phyloP scores from a whole-genome alignment of 306 rosid species.

The Castanea sativa region DNA sequence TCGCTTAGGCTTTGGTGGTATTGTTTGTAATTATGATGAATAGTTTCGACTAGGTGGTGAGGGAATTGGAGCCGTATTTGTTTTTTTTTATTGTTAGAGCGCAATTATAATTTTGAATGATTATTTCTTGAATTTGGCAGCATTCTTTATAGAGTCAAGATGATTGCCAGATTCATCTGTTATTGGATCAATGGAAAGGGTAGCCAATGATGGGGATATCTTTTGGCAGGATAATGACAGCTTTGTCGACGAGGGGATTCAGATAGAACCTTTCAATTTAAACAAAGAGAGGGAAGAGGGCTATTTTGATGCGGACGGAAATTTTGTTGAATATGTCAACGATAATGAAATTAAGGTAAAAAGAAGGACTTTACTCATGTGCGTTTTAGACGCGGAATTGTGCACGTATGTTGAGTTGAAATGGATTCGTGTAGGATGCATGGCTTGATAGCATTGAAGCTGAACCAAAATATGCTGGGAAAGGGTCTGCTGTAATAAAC shows the following conservation, averaged over 20 bases:
- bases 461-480: slow-evolving; percentile 65
- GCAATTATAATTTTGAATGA: slow-evolving; percentile 16
- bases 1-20: too few species aligned
- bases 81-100: neutral
- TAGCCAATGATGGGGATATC: slow-evolving; percentile 44
- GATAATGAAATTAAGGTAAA: slow-evolving; percentile 54
- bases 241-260: slow-evolving; percentile 79
- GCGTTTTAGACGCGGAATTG: neutral
- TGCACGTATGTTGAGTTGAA: slow-evolving; percentile 10
- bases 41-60: neutral
- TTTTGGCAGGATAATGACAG: slow-evolving; percentile 59
- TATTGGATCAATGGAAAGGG: slow-evolving; percentile 36
- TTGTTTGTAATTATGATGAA: too few species aligned
- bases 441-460: slow-evolving; percentile 86
- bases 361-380: neutral
- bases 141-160: slow-evolving; percentile 16
- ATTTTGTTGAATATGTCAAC: slow-evolving; percentile 74
- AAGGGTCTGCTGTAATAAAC: slow-evolving; percentile 28
- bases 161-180: slow-evolving; percentile 33
- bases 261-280: slow-evolving; percentile 87
- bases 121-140: slow-evolving; percentile 22
- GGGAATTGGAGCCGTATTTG: neutral
- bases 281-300: slow-evolving; percentile 92
- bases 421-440: slow-evolving; percentile 62
- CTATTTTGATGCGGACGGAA: slow-evolving; percentile 78